Base-by-base conservation (phyloP, 768 basidiomycete species). In the Tulasnella sp. region DNA sequence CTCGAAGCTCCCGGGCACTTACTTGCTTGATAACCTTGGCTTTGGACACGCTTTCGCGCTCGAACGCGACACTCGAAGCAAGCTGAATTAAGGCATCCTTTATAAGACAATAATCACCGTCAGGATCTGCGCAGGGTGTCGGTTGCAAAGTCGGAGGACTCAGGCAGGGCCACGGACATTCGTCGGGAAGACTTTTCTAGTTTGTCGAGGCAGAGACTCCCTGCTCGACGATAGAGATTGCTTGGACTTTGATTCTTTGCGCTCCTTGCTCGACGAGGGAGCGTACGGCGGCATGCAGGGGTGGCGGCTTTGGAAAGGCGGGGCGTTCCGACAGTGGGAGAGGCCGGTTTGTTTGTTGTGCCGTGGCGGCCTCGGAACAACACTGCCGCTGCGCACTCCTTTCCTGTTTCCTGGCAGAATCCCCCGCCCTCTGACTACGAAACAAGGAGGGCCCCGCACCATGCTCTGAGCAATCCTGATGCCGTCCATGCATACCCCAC, bases 231-330 rank as follows among this genome's bases (percentile, higher is more conserved):
- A 42, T 73, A 18, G 11, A 48, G 29, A 3, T 74, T 74, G 73
- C 26, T 48, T 74, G 73, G 73, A 51, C 1, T 44, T 35, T 9
- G 73, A 20, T 26, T 48, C 46, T 6, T 40, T 67, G 16, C 26
- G 61, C 11, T 42, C 26, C 15, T 72, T 72, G 44, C 48, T 39
- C 3, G 75, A 57, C 3, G 55, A 55, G 16, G 51, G 32, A n/a
- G 75, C 75, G 61, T 76, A 61, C n/a, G 61, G 75, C 39, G 55
- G 61, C 75, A 69, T 76, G 75, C 29, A 76, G 61, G 35, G 75
- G 75, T 35, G 57, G 37, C 55, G 75, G 55, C 9, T 20, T 74
- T 74, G 32, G 20, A 61, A 71, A 15, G 23, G 37, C 10, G 70
- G 10, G 23, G 37, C 20, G 71, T 72, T 72, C 71, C n/a, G 32